Evolutionary conservation across 2,329 filamentous ascomycete genomes (phyloP).

Genomic region (Penicillium digitatum): DNA sequence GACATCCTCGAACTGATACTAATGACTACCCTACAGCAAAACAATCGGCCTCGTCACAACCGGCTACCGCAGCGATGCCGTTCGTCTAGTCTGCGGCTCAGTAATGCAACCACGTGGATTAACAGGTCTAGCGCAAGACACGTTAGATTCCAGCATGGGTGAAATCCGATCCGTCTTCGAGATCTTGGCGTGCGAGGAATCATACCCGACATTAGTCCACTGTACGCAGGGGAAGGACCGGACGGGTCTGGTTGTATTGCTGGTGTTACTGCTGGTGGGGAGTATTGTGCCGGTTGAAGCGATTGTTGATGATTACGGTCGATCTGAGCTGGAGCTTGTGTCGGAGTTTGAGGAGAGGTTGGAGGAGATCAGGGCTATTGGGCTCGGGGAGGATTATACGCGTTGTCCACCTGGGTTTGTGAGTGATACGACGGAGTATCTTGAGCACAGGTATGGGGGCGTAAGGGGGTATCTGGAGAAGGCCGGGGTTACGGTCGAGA

Average conservation of each 20-base stretch:
- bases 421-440: conserved; percentile 52
- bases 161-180: conserved; percentile 68
- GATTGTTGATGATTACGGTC: conserved; percentile 67
- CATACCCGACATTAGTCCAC: conserved; percentile 67
- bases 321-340: conserved; percentile 59
- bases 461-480: conserved; percentile 60
- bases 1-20: neutral
- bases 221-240: conserved; percentile 90
- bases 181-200: conserved; percentile 51
- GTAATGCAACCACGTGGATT: conserved; percentile 72
- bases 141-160: conserved; percentile 61
- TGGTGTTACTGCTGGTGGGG: conserved; percentile 62
- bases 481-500: conserved; percentile 55
- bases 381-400: conserved; percentile 69
- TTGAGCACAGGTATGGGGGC: conserved; percentile 62
- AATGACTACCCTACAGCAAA: conserved; percentile 42
- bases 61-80: conserved; percentile 65
- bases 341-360: conserved; percentile 61
- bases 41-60: conserved; percentile 60
- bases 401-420: conserved; percentile 64
- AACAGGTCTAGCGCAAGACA: conserved; percentile 64
- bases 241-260: conserved; percentile 66
- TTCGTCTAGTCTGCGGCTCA: conserved; percentile 64
- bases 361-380: conserved; percentile 65
- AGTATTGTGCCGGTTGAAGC: conserved; percentile 52